A percentile compares a stretch with the other conserved stretches of the same genome.
phyloP scores from a whole-genome alignment of 192 early-diverging fungal genomes.

The Coemansia sp. region DNA sequence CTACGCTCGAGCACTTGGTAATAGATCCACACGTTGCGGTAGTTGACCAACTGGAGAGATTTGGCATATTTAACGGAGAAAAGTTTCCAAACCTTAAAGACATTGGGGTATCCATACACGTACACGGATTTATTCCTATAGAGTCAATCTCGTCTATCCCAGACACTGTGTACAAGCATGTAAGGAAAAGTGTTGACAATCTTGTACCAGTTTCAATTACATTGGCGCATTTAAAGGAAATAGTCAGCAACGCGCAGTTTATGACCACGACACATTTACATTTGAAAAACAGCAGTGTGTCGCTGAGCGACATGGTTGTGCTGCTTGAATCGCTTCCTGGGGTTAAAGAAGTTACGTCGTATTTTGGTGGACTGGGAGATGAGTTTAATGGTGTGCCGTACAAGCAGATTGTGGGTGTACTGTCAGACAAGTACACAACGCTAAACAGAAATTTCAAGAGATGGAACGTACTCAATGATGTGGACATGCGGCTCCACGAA shows the following conservation, averaged over 20 bases:
- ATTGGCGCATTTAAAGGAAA: background rate
- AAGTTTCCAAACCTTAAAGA: background rate
- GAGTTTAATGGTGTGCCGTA: background rate
- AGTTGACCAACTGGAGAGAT: background rate
- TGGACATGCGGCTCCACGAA: background rate
- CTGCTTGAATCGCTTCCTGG: background rate
- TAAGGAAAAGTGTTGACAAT: background rate
- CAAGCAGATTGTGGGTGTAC: background rate
- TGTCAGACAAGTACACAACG: background rate
- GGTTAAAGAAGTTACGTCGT: background rate
- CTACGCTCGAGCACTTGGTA: background rate
- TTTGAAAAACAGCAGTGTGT: background rate
- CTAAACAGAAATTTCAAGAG: background rate
- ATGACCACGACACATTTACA: background rate
- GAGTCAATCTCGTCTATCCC: background rate
- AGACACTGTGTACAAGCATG: background rate
- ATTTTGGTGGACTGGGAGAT: background rate
- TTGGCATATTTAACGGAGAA: background rate
- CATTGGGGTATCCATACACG: background rate
- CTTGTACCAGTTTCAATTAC: background rate
- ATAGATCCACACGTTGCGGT: background rate
- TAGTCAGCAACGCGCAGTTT: background rate
- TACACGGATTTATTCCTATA: background rate
- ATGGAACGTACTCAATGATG: background rate
- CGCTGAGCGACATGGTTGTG: background rate